A percentile compares a stretch with the other conserved stretches of the same genome.
Evolutionary conservation across 176 grass and related monocot species (phyloP).

Genomic region (Elaeis guineensis): DNA sequence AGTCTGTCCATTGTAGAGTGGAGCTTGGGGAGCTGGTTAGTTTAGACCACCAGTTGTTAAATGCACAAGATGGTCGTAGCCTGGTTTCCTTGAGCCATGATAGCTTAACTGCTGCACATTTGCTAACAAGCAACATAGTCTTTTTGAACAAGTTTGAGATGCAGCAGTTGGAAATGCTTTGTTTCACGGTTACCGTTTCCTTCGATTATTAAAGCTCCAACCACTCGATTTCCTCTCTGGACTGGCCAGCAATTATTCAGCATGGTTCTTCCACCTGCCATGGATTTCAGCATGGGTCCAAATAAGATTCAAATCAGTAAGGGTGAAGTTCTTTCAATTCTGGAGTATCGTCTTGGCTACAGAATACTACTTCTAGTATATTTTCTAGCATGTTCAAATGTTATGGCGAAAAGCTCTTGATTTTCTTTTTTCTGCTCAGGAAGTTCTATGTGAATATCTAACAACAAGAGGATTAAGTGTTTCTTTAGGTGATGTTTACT

Average conservation of each 20-base stretch:
- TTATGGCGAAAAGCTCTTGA: constrained; percentile 51
- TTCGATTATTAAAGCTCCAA: constrained; percentile 37
- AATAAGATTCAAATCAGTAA: constrained; percentile 34
- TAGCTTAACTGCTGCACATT: constrained; percentile 52
- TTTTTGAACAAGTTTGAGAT: constrained; percentile 55
- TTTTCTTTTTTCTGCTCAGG: constrained; percentile 54
- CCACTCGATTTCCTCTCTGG: constrained; percentile 38
- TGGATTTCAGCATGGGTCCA: constrained; percentile 37
- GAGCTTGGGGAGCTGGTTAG: constrained; percentile 64
- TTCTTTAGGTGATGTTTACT: constrained; percentile 66
- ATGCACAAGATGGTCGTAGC: constrained; percentile 74
- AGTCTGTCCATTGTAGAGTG: constrained; percentile 55
- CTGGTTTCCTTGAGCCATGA: constrained; percentile 83
- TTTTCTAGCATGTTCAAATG: constrained; percentile 57
- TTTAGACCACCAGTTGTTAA: constrained; percentile 56
- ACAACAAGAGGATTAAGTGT: constrained; percentile 64
- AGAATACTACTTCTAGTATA: constrained; percentile 42
- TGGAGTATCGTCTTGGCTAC: constrained; percentile 48
- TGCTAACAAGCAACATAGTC: constrained; percentile 40
- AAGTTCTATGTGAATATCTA: constrained; percentile 74
- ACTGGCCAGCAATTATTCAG: constrained; percentile 76
- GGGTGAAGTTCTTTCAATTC: constrained; percentile 44
- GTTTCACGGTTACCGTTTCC: constrained; percentile 23
- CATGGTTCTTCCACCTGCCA: constrained; percentile 51
- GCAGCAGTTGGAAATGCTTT: constrained; percentile 72